Conservation (phyloP, 345 rosid genomes). For the Dovyalis caffra region DNA sequence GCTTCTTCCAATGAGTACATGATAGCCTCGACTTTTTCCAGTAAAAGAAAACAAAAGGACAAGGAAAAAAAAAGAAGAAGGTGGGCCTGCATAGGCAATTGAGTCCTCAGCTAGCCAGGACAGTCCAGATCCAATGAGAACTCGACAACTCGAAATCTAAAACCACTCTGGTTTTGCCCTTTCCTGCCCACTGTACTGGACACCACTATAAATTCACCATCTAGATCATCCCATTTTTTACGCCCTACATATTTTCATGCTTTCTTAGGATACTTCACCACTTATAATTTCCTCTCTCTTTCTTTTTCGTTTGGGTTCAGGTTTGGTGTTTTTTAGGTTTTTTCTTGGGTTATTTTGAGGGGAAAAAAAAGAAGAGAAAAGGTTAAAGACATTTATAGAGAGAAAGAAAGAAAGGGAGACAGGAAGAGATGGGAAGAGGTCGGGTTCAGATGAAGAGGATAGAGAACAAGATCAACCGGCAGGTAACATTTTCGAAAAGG, state of each 20-base stretch:
- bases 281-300: not conserved
- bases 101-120: not conserved
- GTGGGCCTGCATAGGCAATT: not conserved
- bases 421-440: slow-evolving; percentile 82
- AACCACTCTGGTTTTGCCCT: slow-evolving; percentile 31
- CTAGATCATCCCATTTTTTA: not conserved
- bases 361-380: not conserved
- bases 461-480: slow-evolving; percentile 79
- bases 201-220: slow-evolving; percentile 3
- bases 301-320: not conserved
- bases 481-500: slow-evolving; percentile 77
- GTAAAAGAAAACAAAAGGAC: not conserved
- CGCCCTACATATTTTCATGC: slow-evolving; percentile 34
- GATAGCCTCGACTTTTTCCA: not conserved
- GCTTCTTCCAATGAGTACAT: not conserved
- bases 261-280: slow-evolving; percentile 4
- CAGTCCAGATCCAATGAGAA: slow-evolving; percentile 17
- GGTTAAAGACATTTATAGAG: not conserved
- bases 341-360: slow-evolving; percentile 44
- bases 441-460: slow-evolving; percentile 87
- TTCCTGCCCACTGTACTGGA: slow-evolving; percentile 9
- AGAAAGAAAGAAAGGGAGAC: slow-evolving; percentile 10
- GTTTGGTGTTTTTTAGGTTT: slow-evolving; percentile 23
- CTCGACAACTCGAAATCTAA: slow-evolving; percentile 27
- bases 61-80: not conserved